Evolutionary conservation across 2,329 filamentous ascomycete genomes (phyloP), one percentile per base, ranked within the genome.

Genomic region (Botrytis medusae): DNA sequence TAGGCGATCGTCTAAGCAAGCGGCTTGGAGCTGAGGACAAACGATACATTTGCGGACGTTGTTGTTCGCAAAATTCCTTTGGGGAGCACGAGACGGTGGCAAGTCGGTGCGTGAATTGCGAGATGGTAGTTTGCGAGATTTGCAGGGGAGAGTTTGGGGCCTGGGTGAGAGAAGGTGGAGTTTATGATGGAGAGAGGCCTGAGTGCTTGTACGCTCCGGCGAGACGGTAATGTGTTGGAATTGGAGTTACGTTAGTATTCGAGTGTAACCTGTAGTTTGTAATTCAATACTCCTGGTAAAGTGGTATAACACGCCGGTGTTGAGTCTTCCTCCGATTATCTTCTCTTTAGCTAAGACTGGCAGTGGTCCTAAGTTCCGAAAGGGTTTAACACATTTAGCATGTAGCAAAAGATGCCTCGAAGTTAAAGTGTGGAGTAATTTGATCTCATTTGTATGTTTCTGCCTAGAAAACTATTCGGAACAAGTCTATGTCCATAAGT

Each of bases 111-210:
- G 57, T 10, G 12, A 71, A 62, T 22, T 71, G 69, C 34, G 44
- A 54, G 34, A 57, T 71, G 69, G 69, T 71, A 46, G 34, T 54
- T 34, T 71, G 69, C 54, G 44, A 44, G 34, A 63, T 10, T 51
- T 71, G 60, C n/a, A 63, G 46, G 10, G 44, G 44, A 25, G 34
- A 42, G 22, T 63, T 71, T 29, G 59, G 22, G 6, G 32, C 20
- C 32, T 71, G 60, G 69, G 34, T 54, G 32, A 48, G 29, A 60
- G 37, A 59, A 25, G 25, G n/a, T 51, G 51, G 51, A 25, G 22
- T n/a, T 32, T 60, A 46, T 69, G n/a, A 4, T 12, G n/a, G 37
- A 61, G 20, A 46, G 40, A 69, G 9, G 7, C 37, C 12, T n/a
- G 37, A 60, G n/a, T 69, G 37, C 20, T 57, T 44, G 25, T 69